Evolutionary conservation across 2,329 filamentous ascomycete genomes (phyloP), one percentile per base, ranked within the genome.

Genomic region (Hymenoscyphus occultus): DNA sequence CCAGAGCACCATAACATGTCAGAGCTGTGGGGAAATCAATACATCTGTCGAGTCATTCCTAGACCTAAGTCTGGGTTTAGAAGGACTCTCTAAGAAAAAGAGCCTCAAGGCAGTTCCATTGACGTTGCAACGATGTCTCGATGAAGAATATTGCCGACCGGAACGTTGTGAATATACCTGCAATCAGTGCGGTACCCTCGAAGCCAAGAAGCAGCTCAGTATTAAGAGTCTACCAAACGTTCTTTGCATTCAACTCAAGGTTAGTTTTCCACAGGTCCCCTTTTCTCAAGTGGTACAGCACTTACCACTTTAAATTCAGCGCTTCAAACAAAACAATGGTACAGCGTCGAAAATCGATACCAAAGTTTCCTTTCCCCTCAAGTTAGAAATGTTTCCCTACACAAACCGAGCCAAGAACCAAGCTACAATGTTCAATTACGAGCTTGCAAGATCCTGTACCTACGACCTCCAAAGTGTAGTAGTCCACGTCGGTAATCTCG

Each of bases 121-220:
- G 40, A 89, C 85, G 1, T 78, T 93, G 22, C 83, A 86, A 68
- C 87, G 90, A 63, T 97, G 94, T 74, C 80, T 98, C 13, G 91
- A 89, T 67, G 86, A 96, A 69, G 90, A 94, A 73, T 98, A 96
- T 76, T 92, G 94, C 63, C 90, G 89, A 64, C 86, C 87, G 1
- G 94, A 98, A 78, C 92, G 91, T 75, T 94, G 92, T 74, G 91
- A 93, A 71, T 97, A 97, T 76, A 90, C 89, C 51, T 98, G 94
- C 78, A 85, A 89, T 70, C 91, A 86, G 68, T 98, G 94, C 66
- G 86, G 84, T 48, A 88, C 85, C 35, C 90, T 93, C 74, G 90
- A 92, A 73, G 93, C 93, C 1, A 89, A 88, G 62, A 92, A 96
- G 75, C 90, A 95, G 72, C 85, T 96, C 62, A 91, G 87, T 70